phyloP scores from a whole-genome alignment of 106 monocot genomes.

The Phalaenopsis aphrodite region DNA sequence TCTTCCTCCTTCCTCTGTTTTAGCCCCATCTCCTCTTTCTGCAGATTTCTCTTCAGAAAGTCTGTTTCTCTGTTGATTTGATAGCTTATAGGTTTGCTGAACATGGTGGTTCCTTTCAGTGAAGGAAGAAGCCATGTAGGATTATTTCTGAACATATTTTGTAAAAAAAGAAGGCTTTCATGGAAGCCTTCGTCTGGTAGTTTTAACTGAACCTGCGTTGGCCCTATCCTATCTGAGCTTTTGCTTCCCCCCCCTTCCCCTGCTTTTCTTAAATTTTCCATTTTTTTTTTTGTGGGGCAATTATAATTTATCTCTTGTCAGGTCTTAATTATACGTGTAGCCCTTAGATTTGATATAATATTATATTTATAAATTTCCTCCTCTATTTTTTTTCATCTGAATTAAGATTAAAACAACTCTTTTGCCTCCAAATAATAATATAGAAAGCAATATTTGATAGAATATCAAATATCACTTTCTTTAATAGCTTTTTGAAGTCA shows the following conservation, averaged over 20 bases:
- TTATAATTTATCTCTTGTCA: background rate
- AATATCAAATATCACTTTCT: too few relatives aligned
- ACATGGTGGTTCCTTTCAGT: background rate
- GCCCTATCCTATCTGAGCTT: constrained; percentile 1
- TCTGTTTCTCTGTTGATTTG: too few relatives aligned
- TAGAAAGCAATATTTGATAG: too few relatives aligned
- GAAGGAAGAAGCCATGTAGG: background rate
- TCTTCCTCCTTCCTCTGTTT: background rate
- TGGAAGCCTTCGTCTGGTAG: too few relatives aligned
- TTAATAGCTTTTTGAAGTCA: too few relatives aligned
- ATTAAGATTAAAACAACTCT: too few relatives aligned
- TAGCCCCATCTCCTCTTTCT: background rate
- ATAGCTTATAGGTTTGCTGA: too few relatives aligned
- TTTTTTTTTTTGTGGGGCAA: background rate
- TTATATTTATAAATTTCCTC: too few relatives aligned
- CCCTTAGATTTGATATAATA: too few relatives aligned
- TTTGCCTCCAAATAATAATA: too few relatives aligned
- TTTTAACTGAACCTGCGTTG: background rate
- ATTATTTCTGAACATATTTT: background rate
- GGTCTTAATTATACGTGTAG: background rate
- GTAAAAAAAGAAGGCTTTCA: background rate
- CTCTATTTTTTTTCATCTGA: too few relatives aligned
- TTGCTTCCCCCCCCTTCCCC: background rate
- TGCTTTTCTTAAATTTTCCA: background rate
- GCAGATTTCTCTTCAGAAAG: background rate